Evolutionary conservation across 495 filamentous ascomycete species (phyloP).

Genomic region (Viridothelium virens): DNA sequence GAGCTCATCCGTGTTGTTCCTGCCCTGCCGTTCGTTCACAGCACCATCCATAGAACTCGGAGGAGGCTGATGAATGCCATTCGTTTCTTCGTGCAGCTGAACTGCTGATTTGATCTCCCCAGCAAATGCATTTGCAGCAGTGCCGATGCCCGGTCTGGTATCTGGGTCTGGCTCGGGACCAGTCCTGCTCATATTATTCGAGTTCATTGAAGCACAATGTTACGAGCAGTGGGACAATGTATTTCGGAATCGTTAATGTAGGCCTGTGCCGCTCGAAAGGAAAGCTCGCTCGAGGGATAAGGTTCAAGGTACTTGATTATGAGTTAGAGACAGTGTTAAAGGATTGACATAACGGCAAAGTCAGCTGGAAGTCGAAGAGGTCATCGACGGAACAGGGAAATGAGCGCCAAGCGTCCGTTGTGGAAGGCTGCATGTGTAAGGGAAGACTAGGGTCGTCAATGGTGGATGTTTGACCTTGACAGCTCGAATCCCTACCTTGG

Average conservation of each 20-base stretch:
- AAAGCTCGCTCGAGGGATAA: neutral
- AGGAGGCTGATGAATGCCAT: neutral
- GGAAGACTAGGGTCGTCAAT: neutral
- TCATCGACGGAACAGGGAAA: neutral
- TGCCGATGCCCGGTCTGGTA: neutral
- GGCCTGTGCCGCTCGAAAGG: neutral
- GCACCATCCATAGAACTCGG: conserved; percentile 17
- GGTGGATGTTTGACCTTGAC: neutral
- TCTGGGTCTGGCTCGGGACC: neutral
- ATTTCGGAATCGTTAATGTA: too few species aligned
- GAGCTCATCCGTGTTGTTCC: conserved; percentile 31
- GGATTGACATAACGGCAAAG: neutral
- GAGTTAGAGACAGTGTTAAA: neutral
- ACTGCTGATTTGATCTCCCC: conserved; percentile 3
- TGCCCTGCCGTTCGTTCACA: conserved; percentile 28
- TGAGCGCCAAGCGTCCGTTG: neutral
- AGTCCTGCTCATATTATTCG: neutral
- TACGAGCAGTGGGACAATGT: too few species aligned
- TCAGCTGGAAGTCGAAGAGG: neutral
- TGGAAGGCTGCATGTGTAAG: neutral
- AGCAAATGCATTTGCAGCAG: conserved; percentile 6
- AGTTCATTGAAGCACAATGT: neutral
- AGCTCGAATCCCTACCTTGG: neutral
- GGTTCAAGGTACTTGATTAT: neutral
- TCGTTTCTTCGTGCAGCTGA: neutral